Percentiles rank a stretch among this genome's conserved stretches.
Conservation (phyloP, 2,329 filamentous ascomycete genomes). For the Cladophialophora psammophila region DNA sequence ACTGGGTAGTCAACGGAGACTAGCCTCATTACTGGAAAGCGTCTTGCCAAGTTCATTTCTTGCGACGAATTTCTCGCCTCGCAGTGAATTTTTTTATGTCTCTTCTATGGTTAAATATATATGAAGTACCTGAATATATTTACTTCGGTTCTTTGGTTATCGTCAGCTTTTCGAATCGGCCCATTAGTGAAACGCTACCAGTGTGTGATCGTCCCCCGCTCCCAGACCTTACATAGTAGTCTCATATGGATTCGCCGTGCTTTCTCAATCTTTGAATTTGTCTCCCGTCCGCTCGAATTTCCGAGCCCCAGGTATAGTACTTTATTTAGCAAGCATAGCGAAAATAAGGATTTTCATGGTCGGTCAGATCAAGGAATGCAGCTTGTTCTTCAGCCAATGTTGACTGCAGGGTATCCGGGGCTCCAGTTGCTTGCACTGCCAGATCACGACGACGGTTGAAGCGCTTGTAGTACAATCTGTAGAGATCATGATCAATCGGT, state of each 20-base stretch:
- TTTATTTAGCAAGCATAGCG: not conserved
- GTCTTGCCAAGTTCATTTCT: too few relatives aligned
- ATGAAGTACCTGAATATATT: not conserved
- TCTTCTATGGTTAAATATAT: too few relatives aligned
- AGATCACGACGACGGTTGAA: constrained; percentile 7
- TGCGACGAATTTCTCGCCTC: too few relatives aligned
- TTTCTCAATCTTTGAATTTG: not conserved
- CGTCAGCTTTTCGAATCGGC: not conserved
- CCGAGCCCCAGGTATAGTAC: not conserved
- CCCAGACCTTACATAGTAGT: not conserved
- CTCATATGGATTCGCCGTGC: not conserved
- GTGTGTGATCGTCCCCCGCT: not conserved
- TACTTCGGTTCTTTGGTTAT: not conserved
- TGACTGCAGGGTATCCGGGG: not conserved
- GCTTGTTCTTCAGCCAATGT: not conserved
- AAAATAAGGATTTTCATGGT: constrained; percentile 6
- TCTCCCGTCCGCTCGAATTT: not conserved
- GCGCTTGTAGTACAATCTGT: constrained; percentile 8
- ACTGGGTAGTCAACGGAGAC: too few relatives aligned
- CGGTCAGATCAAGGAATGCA: constrained; percentile 2
- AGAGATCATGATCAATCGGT: not conserved
- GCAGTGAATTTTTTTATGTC: not conserved
- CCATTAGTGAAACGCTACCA: not conserved
- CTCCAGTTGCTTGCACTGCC: not conserved
- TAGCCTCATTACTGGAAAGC: too few relatives aligned